Conservation (phyloP, 148 eudicot species). For the Camellia granthamiana region DNA sequence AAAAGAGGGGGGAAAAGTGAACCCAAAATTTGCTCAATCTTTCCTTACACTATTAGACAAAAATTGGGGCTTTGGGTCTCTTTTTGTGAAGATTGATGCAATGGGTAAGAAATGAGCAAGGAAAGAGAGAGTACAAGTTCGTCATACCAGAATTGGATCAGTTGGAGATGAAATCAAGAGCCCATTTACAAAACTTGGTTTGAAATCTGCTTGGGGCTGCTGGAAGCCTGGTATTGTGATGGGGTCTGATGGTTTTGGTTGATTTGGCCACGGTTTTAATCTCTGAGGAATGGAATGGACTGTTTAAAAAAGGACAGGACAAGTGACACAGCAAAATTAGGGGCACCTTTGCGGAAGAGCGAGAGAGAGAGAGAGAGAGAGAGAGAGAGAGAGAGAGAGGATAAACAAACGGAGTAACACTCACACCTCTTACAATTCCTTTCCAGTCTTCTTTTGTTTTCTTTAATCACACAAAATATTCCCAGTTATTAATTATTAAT, state of each 20-base stretch:
- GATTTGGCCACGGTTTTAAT: constrained; percentile 3
- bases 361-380: not conserved
- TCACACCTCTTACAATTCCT: too few relatives aligned
- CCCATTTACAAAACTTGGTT: constrained; percentile 8
- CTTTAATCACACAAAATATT: too few relatives aligned
- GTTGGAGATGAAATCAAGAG: constrained; percentile 20
- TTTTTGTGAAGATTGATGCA: not conserved
- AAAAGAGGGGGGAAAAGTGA: not conserved
- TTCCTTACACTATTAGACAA: not conserved
- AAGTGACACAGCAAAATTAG: constrained; percentile 20
- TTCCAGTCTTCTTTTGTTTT: too few relatives aligned
- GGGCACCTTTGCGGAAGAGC: constrained; percentile 16
- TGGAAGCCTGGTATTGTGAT: not conserved
- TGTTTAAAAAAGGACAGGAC: constrained; percentile 26
- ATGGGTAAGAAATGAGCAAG: not conserved
- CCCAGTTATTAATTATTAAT: too few relatives aligned
- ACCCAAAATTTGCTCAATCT: constrained; percentile 12
- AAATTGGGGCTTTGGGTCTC: constrained; percentile 4
- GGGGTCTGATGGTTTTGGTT: not conserved
- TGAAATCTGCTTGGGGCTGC: not conserved
- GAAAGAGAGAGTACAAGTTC: constrained; percentile 8
- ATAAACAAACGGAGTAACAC: too few relatives aligned
- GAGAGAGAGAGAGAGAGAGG: not conserved
- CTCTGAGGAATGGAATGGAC: constrained; percentile 12
- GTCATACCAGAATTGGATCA: constrained; percentile 17